Conservation (phyloP, 176 grass and related monocot genomes). For the Thalia dealbata region DNA sequence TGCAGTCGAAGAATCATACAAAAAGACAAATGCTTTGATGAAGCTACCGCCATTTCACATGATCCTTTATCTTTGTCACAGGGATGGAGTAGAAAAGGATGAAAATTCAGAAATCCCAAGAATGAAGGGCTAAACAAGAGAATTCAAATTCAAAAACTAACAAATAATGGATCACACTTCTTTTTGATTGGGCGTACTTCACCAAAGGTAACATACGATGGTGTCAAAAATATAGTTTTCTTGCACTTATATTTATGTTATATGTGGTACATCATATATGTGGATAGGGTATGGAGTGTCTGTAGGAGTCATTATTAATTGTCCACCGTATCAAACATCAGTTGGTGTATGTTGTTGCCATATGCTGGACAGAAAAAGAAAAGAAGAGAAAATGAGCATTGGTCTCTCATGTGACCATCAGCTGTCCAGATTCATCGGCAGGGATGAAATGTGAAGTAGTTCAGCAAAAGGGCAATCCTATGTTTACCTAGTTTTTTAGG, state of each 20-base stretch:
- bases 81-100: conserved; percentile 21
- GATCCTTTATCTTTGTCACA: conserved; percentile 36
- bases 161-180: neutral
- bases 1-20: conserved; percentile 44
- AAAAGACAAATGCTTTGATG: conserved; percentile 41
- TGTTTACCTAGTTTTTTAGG: neutral
- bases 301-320: neutral
- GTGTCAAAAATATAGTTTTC: neutral
- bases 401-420: neutral
- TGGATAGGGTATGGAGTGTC: neutral
- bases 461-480: neutral
- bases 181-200: neutral
- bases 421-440: neutral
- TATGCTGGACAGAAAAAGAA: neutral
- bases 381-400: neutral
- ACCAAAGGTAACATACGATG: neutral
- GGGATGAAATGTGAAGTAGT: neutral
- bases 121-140: neutral
- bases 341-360: conserved; percentile 2
- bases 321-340: neutral
- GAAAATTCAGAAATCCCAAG: neutral
- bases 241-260: neutral
- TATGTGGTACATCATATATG: neutral
- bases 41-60: conserved; percentile 24
- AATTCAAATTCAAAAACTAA: neutral